Percentiles rank a stretch among this genome's conserved stretches.
Conservation (phyloP, 352 stramenopile species). For the Phytophthora melonis region DNA sequence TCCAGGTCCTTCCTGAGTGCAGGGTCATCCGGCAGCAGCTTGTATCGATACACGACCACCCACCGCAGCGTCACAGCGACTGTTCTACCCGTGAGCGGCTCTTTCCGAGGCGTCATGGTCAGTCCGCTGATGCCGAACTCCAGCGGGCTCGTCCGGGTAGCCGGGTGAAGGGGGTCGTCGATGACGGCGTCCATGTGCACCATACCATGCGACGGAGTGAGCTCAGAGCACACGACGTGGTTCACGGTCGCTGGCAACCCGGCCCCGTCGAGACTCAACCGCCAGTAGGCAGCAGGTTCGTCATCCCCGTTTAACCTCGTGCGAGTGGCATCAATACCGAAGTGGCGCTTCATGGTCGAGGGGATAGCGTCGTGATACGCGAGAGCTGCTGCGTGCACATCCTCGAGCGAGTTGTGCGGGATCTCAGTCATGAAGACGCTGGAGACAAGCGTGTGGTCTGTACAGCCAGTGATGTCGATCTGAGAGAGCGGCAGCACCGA, state of each 20-base stretch:
- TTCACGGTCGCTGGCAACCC: slow-evolving; percentile 29
- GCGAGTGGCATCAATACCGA: slow-evolving; percentile 30
- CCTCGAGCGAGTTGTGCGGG: slow-evolving; percentile 38
- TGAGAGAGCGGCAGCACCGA: slow-evolving; percentile 32
- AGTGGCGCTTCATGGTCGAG: slow-evolving; percentile 40
- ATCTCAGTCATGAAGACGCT: slow-evolving; percentile 70
- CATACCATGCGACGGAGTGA: slow-evolving; percentile 31
- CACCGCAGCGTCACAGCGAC: slow-evolving; percentile 38
- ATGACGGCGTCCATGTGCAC: slow-evolving; percentile 43
- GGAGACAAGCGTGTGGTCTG: slow-evolving; percentile 45
- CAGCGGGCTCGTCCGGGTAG: slow-evolving; percentile 6
- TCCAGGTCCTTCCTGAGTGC: slow-evolving; percentile 28
- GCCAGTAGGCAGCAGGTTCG: slow-evolving; percentile 28
- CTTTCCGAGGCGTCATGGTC: slow-evolving; percentile 38
- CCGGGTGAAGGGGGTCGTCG: slow-evolving; percentile 35
- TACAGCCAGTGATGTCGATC: slow-evolving; percentile 38
- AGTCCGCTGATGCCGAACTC: slow-evolving; percentile 34
- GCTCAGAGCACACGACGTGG: slow-evolving; percentile 33
- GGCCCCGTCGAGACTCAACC: slow-evolving; percentile 23
- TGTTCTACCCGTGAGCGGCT: slow-evolving; percentile 20
- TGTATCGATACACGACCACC: slow-evolving; percentile 46
- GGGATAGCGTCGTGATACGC: slow-evolving; percentile 35
- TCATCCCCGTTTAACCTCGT: slow-evolving; percentile 24
- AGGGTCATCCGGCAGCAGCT: slow-evolving; percentile 36
- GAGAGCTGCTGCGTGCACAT: slow-evolving; percentile 34